phyloP scores from a whole-genome alignment of 495 filamentous ascomycete species.

The Penicillium nucicola region DNA sequence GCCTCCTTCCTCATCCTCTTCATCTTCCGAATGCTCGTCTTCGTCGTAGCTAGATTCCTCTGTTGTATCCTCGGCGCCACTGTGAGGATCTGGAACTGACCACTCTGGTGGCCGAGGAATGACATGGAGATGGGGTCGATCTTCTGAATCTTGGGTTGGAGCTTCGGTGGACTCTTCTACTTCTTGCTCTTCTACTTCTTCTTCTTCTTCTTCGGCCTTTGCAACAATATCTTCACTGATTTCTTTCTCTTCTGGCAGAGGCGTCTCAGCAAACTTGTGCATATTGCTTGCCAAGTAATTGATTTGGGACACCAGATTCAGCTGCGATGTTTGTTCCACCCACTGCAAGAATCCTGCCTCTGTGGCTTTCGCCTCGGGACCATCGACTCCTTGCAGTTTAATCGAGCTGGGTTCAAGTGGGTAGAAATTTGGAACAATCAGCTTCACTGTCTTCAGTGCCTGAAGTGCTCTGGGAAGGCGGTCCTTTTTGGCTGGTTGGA shows the following conservation, averaged over 20 bases:
- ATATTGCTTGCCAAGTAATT: conserved; percentile 78
- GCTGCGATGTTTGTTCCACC: conserved; percentile 51
- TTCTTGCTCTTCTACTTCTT: not conserved
- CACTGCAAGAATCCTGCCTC: conserved; percentile 64
- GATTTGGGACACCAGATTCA: conserved; percentile 68
- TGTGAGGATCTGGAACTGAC: conserved; percentile 44
- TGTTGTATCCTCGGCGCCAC: conserved; percentile 28
- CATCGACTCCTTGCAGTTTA: conserved; percentile 59
- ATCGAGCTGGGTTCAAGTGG: conserved; percentile 67
- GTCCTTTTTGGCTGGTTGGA: conserved; percentile 62
- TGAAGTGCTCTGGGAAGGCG: conserved; percentile 63
- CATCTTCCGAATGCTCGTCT: conserved; percentile 33
- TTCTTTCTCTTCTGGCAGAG: conserved; percentile 24
- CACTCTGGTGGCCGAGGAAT: conserved; percentile 86
- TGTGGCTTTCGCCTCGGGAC: conserved; percentile 56
- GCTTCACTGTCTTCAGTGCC: conserved; percentile 58
- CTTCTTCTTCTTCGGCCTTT: not conserved
- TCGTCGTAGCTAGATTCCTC: conserved; percentile 36
- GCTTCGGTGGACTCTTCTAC: conserved; percentile 8
- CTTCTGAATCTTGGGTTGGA: conserved; percentile 25
- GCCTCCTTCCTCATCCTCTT: conserved; percentile 48
- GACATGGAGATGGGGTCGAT: conserved; percentile 64
- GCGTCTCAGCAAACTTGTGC: conserved; percentile 60
- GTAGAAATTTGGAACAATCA: conserved; percentile 72
- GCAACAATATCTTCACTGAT: not conserved